Evolutionary conservation across 345 rosid genomes (phyloP).

Genomic region (Moricandia arvensis): DNA sequence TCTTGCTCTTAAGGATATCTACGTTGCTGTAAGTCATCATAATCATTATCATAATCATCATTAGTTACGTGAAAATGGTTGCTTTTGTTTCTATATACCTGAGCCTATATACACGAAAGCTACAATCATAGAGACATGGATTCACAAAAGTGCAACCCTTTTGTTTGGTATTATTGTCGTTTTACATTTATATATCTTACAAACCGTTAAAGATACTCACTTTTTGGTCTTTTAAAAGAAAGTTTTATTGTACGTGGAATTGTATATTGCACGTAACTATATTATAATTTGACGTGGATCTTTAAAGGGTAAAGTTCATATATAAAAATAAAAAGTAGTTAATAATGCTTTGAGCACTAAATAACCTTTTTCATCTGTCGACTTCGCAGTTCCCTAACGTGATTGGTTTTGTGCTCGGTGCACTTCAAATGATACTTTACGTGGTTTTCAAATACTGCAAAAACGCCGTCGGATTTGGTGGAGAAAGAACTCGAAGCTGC

Average conservation of each 20-base stretch:
- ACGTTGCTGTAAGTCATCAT: conserved; percentile 46
- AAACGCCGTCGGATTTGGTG: conserved; percentile 36
- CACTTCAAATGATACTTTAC: conserved; percentile 56
- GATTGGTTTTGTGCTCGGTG: conserved; percentile 49
- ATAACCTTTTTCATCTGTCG: background rate
- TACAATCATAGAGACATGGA: conserved; percentile 31
- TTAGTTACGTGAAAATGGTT: conserved; percentile 17
- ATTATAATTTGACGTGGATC: background rate
- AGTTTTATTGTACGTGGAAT: background rate
- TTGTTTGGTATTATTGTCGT: conserved; percentile 38
- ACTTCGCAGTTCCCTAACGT: conserved; percentile 51
- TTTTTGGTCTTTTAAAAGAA: background rate
- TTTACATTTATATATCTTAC: conserved; percentile 12
- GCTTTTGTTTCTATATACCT: conserved; percentile 36
- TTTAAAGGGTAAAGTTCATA: conserved; percentile 24
- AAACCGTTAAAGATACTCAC: conserved; percentile 17
- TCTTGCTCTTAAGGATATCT: conserved; percentile 45
- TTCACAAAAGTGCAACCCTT: conserved; percentile 27
- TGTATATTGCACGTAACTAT: conserved; percentile 20
- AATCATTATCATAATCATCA: conserved; percentile 10
- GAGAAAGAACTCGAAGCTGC: conserved; percentile 35
- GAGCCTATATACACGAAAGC: conserved; percentile 14
- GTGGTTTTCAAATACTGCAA: conserved; percentile 44
- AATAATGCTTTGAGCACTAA: conserved; percentile 30
- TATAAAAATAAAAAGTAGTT: conserved; percentile 14